Evolutionary conservation across 441 rosid species (phyloP), one percentile per base, ranked within the genome.

Genomic region (Populus hybrid): DNA sequence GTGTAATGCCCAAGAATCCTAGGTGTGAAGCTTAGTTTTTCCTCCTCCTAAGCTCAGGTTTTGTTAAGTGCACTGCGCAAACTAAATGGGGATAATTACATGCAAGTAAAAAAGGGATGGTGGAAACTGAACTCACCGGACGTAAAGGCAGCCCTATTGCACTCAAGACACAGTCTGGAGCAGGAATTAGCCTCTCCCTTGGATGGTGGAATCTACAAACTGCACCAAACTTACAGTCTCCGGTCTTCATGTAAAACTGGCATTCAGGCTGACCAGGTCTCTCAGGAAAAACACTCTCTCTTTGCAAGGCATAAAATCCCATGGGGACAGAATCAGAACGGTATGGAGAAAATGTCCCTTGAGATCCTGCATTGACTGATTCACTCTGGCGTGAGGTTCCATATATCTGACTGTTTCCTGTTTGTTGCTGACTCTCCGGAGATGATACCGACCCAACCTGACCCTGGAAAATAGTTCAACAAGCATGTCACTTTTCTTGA

Each of bases 201-300:
- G 99, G 99, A 81, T 97, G 99, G 85, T 97, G 98, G 82, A 92
- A 97, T 74, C 88, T 90, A 83, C 99, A 97, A 73, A 93, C 98
- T 54, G 97, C 92, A 79, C 99, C 99, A 80, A 93, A 97, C 83
- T 94, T 97, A 85, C 99, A 97, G 81, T 93, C 98, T 46, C 98
- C 99, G 46, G 32, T 30, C 32, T 30, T 30, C 32, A 30, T 30
- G 32, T 30, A 30, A 30, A 30, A 30, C 32, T 30, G 93, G 76
- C 99, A 97, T 80, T 97, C 98, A 0, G 93, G 95, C 79, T 94
- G 98, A 81, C 97, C 98, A 1, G 98, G 99, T 91, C 99, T 91
- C 88, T 97, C 98, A 1, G 99, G 99, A 85, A 97, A 94, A 28
- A 94, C 90, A 79, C 87, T 93, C 72, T 91, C 98, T 84, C 95